Evolutionary conservation across 805 yeast genomes (phyloP), one percentile per base, ranked within the genome.

Genomic region (Ogataea allantospora): DNA sequence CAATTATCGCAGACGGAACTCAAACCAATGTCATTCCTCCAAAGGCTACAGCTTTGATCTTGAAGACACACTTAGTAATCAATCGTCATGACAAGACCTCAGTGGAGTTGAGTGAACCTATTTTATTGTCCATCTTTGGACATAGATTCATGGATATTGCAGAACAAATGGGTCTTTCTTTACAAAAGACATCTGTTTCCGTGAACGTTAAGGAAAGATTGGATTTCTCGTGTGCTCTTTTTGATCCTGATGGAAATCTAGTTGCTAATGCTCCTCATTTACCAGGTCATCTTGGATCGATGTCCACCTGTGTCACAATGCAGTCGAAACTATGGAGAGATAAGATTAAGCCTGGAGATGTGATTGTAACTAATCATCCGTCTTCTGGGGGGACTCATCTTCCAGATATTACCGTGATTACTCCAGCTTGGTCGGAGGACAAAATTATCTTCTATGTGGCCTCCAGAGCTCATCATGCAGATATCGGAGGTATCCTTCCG

Each of bases 71-170:
- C 49, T 71, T 86, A n/a, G 67, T 77, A 20, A 65, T 84, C 33
- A 60, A 59, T 10, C 47, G 33, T 5, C 25, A 27, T 11, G 25
- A 17, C 13, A 60, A 49, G 5, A 46, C 55, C 12, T 51, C 50
- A 15, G 62, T 81, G 10, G 6, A 6, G 5, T 27, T 27, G 30
- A 27, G 30, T 25, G 89, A 85, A 49, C 93, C 93, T 1, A 75
- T 86, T 22, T 65, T 79, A 46, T 59, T 86, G 26, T 83, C 95
- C 0, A 81, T 86, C 17, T 86, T 86, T 60, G 82, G 87, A 20
- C 88, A 85, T 58, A 67, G 95, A 44, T 86, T 86, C 58, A 85
- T 86, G 91, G 88, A 87, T 46, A 85, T 87, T 58, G 95, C 95
- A 7, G 95, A 86, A 50, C 89, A 83, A 54, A 86, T 86, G 95